Base-by-base conservation (phyloP, 1,139 yeast genomes). In the Zygoascus sp. region DNA sequence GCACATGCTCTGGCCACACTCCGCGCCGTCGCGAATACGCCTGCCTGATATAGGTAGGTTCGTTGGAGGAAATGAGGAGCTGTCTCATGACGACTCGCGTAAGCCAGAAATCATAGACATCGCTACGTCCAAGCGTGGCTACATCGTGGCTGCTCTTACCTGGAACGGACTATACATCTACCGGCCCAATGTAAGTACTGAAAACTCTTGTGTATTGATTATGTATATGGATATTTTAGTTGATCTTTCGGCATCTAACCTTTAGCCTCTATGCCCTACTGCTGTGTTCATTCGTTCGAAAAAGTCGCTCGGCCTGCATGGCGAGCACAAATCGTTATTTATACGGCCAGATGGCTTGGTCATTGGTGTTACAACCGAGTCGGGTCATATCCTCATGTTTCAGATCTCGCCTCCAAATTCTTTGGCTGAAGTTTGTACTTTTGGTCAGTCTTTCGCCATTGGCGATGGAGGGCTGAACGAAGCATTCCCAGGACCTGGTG, bases 401-500 rank as follows among this genome's bases (percentile, higher is more conserved):
- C 50, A 58, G 34, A 49, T 67, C 7, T 46, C 50, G 19, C 57
- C 62, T 5, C 44, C 44, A n/a, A 52, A 48, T 27, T 55, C 55
- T 22, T 51, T 57, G 8, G 58, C 55, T 23, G 67, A 66, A 45
- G 63, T 62, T 13, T 57, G 62, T 46, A 50, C 50, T 17, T 55
- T 52, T 40, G 57, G 49, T 10, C 47, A 41, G 42, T 44, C 51
- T 13, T 45, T 50, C 41, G 38, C 42, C 32, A 23, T 40, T 48
- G 25, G 39, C 2, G 38, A 47, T 28, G 30, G 49, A 15, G 49
- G 50, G 5, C 44, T 51, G 13, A 50, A 55, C 6, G 53, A 55
- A 13, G 53, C 58, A 15, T 54, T 58, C 15, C 69, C 70, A 1
- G 74, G 73, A 1, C 69, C 71, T 0, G 73, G 73, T 6, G 73